A percentile compares a stretch with the other conserved stretches of the same genome.
These are phyloP conservation scores for Smithsoniella earleae DNA, from an alignment of 163 green algal species.

Conservation along the genomic window DNA sequence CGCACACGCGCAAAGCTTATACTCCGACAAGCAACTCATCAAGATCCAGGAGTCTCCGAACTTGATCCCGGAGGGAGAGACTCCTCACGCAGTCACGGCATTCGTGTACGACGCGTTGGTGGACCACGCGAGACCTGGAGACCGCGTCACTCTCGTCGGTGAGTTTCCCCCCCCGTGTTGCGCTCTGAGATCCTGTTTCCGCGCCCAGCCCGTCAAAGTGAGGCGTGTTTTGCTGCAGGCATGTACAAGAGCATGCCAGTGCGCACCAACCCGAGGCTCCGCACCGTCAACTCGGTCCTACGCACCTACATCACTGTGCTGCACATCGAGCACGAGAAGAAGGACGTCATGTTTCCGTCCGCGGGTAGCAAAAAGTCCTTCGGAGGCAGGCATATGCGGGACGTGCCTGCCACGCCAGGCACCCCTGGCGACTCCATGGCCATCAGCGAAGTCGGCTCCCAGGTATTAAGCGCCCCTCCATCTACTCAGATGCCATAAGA, in stretches of 20 bases:
- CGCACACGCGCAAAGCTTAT: constrained; percentile 66
- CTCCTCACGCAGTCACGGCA: constrained; percentile 80
- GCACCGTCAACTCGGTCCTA: constrained; percentile 69
- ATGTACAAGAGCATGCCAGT: constrained; percentile 69
- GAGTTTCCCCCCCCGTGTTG: neutral
- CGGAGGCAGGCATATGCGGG: no score
- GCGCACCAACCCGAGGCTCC: constrained; percentile 62
- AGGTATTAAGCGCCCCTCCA: no score
- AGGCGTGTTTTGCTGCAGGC: no score
- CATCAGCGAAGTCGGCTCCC: constrained; percentile 7
- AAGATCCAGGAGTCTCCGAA: constrained; percentile 92
- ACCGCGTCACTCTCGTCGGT: constrained; percentile 78
- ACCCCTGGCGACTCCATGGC: neutral
- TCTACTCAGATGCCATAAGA: no score
- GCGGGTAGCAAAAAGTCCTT: no score
- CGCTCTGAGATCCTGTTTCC: constrained; percentile 31
- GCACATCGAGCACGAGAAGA: constrained; percentile 69
- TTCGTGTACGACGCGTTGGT: constrained; percentile 85
- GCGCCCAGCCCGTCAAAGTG: constrained; percentile 41
- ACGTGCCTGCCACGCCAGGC: constrained; percentile 1
- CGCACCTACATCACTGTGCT: constrained; percentile 93
- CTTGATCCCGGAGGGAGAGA: constrained; percentile 93
- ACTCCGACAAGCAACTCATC: constrained; percentile 81
- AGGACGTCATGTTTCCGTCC: constrained; percentile 44
- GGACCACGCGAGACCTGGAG: constrained; percentile 75